These are phyloP conservation scores for Castanospermum australe DNA, from an alignment of 306 rosid species.

Conservation along the genomic window DNA sequence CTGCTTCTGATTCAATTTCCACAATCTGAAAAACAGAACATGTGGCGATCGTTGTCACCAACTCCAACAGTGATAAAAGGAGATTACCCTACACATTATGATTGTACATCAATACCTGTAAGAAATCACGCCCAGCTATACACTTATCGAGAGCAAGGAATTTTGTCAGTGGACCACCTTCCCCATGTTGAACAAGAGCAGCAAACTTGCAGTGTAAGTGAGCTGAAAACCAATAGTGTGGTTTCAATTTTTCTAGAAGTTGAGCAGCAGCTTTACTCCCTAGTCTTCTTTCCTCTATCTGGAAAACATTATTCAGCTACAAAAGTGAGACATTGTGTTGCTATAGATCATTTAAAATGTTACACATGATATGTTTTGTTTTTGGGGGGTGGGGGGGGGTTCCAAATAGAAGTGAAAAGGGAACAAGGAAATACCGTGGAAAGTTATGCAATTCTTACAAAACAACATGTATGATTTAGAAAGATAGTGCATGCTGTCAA, in stretches of 20 bases:
- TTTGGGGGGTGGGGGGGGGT: too few species aligned
- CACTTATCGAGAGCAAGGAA: slow-evolving; percentile 98
- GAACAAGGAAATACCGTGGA: neutral
- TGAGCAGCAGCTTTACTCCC: slow-evolving; percentile 86
- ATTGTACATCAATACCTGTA: slow-evolving; percentile 63
- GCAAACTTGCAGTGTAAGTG: slow-evolving; percentile 95
- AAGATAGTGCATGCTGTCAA: neutral
- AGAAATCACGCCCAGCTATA: slow-evolving; percentile 69
- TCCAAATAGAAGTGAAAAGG: neutral
- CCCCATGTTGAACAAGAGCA: slow-evolving; percentile 94
- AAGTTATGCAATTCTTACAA: neutral
- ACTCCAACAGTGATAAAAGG: slow-evolving; percentile 15
- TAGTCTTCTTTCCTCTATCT: slow-evolving; percentile 78
- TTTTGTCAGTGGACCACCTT: slow-evolving; percentile 79
- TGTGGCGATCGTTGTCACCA: slow-evolving; percentile 24
- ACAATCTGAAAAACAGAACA: slow-evolving; percentile 53
- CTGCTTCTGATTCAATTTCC: slow-evolving; percentile 78
- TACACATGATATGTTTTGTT: too few species aligned
- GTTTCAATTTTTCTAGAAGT: slow-evolving; percentile 82
- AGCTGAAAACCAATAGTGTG: slow-evolving; percentile 92
- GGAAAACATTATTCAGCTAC: slow-evolving; percentile 18
- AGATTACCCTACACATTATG: slow-evolving; percentile 10
- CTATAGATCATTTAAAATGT: too few species aligned
- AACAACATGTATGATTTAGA: neutral
- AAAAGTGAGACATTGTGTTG: slow-evolving; percentile 11